Evolutionary conservation across 2,329 filamentous ascomycete species (phyloP).

Genomic region (Phaeosphaeria sp.): DNA sequence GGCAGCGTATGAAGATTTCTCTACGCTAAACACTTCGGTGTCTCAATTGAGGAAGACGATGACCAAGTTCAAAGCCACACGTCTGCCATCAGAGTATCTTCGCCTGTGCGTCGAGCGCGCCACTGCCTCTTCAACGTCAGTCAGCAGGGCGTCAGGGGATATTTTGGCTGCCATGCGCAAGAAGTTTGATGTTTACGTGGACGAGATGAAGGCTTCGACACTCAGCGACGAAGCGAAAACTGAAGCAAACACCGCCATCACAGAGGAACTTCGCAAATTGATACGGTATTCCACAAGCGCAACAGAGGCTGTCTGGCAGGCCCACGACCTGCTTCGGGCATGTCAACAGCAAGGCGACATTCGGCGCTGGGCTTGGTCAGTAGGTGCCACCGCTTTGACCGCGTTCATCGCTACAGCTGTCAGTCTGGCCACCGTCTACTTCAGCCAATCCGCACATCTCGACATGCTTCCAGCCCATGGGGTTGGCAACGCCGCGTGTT

Average conservation of each 20-base stretch:
- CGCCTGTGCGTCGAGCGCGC: conserved; percentile 2
- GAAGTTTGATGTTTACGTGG: conserved; percentile 15
- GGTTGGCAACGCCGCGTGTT: neutral
- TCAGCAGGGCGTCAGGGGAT: conserved; percentile 15
- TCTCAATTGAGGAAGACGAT: conserved; percentile 8
- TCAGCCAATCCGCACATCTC: neutral
- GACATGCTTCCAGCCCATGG: neutral
- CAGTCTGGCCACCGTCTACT: neutral
- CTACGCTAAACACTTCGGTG: conserved; percentile 4
- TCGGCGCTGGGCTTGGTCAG: neutral
- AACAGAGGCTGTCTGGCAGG: conserved; percentile 18
- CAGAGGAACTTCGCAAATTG: conserved; percentile 20
- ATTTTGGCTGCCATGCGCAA: conserved; percentile 17
- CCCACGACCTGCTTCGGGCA: conserved; percentile 18
- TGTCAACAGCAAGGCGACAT: neutral
- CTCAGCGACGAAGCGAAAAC: conserved; percentile 9
- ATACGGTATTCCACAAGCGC: conserved; percentile 19
- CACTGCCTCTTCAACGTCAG: conserved; percentile 6
- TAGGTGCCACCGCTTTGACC: neutral
- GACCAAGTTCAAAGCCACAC: conserved; percentile 1
- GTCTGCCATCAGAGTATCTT: conserved; percentile 2
- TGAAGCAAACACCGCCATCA: conserved; percentile 9
- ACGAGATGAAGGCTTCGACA: conserved; percentile 13
- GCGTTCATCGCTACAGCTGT: neutral
- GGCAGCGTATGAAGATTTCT: conserved; percentile 16